These are phyloP conservation scores for Alternaria angustiovoidea DNA, from an alignment of 2,329 filamentous ascomycete species.

Conservation along the genomic window DNA sequence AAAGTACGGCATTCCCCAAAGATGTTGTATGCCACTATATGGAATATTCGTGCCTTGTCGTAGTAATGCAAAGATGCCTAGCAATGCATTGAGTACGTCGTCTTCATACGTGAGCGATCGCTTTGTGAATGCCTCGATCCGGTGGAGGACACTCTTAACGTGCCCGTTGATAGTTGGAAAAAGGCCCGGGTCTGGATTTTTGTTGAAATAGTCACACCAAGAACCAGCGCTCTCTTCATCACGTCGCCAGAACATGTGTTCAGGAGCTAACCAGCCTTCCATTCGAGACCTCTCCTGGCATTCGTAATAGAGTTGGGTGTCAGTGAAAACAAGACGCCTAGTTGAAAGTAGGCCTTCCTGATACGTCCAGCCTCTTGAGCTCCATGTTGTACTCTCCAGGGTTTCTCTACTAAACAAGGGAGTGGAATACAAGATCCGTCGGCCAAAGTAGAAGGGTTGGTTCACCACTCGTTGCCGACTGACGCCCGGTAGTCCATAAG, in stretches of 20 bases:
- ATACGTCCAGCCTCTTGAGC: not conserved
- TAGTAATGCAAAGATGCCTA: not conserved
- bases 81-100: not conserved
- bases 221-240: not conserved
- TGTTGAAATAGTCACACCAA: not conserved
- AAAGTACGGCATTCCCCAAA: not conserved
- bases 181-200: not conserved
- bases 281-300: not conserved
- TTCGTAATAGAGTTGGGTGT: not conserved
- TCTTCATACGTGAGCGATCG: not conserved
- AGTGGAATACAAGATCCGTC: not conserved
- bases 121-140: not conserved
- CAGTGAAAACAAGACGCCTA: not conserved
- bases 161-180: not conserved
- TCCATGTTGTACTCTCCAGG: not conserved
- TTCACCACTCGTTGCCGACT: not conserved
- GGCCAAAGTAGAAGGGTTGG: not conserved
- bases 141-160: not conserved
- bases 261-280: not conserved
- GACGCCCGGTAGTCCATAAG: not conserved
- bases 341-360: not conserved
- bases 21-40: not conserved
- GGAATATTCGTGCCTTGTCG: accelerated
- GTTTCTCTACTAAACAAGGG: not conserved
- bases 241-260: not conserved